phyloP scores from a whole-genome alignment of 1,284 basidiomycete genomes.

The Pisolithus thermaeus region DNA sequence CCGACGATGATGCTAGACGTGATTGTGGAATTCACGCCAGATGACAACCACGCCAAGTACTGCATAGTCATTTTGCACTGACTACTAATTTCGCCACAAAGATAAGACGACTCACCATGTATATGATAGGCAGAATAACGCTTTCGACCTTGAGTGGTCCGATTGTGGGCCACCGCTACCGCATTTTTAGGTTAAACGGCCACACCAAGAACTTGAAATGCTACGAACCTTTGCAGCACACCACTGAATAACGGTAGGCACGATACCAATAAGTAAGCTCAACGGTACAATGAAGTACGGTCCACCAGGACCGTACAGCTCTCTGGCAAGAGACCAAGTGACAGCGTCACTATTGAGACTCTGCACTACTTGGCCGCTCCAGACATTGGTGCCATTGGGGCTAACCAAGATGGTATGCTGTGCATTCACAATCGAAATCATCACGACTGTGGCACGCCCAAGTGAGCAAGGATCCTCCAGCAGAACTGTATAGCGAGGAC shows the following conservation, averaged over 20 bases:
- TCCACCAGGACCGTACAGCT: constrained; percentile 47
- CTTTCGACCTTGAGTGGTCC: constrained; percentile 43
- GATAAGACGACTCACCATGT: constrained; percentile 32
- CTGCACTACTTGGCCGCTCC: constrained; percentile 36
- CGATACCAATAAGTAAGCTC: constrained; percentile 46
- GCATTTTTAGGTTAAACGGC: neutral
- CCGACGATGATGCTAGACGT: constrained; percentile 49
- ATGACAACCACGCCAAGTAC: constrained; percentile 40
- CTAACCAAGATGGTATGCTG: constrained; percentile 36
- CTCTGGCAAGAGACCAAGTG: constrained; percentile 47
- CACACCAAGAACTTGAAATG: neutral
- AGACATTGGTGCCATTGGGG: constrained; percentile 36
- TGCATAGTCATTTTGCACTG: constrained; percentile 11
- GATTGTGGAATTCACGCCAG: constrained; percentile 50
- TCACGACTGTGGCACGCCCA: constrained; percentile 24
- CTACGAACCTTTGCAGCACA: constrained; percentile 40
- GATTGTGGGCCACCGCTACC: constrained; percentile 46
- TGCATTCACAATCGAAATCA: constrained; percentile 35
- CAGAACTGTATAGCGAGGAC: neutral
- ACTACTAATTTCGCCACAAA: neutral
- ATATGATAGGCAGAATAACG: constrained; percentile 51
- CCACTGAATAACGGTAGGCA: constrained; percentile 46
- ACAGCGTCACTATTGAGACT: constrained; percentile 40
- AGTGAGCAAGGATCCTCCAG: neutral
- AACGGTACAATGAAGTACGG: constrained; percentile 53